Conservation (phyloP, 306 rosid genomes). For the Inga oerstediana region DNA sequence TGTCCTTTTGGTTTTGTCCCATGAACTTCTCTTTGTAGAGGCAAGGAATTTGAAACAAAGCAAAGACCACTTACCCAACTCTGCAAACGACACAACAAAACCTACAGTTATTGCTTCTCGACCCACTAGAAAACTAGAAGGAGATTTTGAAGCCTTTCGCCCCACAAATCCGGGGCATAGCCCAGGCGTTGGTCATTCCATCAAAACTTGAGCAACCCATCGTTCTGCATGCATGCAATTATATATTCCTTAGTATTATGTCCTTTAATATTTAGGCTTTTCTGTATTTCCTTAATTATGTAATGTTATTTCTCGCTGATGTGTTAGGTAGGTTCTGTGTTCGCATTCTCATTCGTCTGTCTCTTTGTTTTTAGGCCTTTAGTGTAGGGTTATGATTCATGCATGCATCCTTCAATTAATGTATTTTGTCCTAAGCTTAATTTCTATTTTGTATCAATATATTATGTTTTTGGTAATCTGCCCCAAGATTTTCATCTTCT, state of each 20-base stretch:
- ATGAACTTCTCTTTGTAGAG: constrained; percentile 46
- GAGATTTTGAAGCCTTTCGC: constrained; percentile 57
- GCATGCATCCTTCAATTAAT: constrained; percentile 27
- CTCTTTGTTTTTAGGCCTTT: neutral
- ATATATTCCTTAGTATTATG: neutral
- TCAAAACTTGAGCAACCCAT: constrained; percentile 34
- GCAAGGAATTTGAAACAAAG: constrained; percentile 53
- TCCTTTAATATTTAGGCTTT: neutral
- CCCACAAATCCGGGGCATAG: constrained; percentile 80
- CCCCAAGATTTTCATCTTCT: neutral
- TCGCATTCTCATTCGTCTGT: neutral
- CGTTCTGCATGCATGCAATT: neutral
- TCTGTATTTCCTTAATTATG: neutral
- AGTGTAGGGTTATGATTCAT: neutral
- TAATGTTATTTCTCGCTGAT: neutral
- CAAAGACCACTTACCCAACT: neutral
- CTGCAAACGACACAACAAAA: neutral
- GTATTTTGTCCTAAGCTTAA: neutral
- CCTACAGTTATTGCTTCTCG: neutral
- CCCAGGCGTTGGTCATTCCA: constrained; percentile 82
- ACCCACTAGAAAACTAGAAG: constrained; percentile 27
- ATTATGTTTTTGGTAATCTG: constrained; percentile 1
- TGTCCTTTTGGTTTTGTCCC: constrained; percentile 51
- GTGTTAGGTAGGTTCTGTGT: neutral
- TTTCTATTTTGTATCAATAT: constrained; percentile 8